A percentile compares a stretch with the other conserved stretches of the same genome.
phyloP scores from a whole-genome alignment of 2,329 filamentous ascomycete species.

The Colletotrichum spinosum region DNA sequence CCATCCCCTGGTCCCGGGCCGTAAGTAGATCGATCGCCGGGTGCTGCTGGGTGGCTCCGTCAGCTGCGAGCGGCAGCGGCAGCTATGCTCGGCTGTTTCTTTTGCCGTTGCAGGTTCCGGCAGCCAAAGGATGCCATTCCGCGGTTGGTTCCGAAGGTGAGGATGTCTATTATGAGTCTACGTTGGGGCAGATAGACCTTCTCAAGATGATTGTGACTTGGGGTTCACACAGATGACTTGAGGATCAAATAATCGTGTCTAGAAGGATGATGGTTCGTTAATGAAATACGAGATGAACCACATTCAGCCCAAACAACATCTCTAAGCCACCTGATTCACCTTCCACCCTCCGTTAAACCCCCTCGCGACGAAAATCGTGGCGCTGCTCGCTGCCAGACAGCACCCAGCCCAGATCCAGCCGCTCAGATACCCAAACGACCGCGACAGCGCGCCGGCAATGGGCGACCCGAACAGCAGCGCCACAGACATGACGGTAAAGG shows the following conservation, averaged over 20 bases:
- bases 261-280: neutral
- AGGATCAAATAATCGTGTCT: rapidly evolving
- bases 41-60: too few relatives aligned
- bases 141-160: too few relatives aligned
- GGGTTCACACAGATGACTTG: too few relatives aligned
- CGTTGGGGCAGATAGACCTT: too few relatives aligned
- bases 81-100: too few relatives aligned
- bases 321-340: conserved; percentile 13
- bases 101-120: neutral
- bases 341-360: conserved; percentile 31
- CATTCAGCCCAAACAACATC: neutral
- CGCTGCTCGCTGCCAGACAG: conserved; percentile 23
- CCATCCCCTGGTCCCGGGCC: conserved; percentile 7
- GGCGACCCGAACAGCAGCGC: conserved; percentile 47
- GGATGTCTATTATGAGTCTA: too few relatives aligned
- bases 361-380: conserved; percentile 14
- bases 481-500: conserved; percentile 42
- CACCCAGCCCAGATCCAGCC: conserved; percentile 36
- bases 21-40: conserved; percentile 22
- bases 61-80: too few relatives aligned
- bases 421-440: conserved; percentile 32
- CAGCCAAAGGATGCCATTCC: too few relatives aligned
- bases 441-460: conserved; percentile 44
- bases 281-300: neutral
- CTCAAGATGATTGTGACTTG: too few relatives aligned